These are phyloP conservation scores for Fraxinus cuspidata DNA, from an alignment of 257 asterid species.

Conservation along the genomic window DNA sequence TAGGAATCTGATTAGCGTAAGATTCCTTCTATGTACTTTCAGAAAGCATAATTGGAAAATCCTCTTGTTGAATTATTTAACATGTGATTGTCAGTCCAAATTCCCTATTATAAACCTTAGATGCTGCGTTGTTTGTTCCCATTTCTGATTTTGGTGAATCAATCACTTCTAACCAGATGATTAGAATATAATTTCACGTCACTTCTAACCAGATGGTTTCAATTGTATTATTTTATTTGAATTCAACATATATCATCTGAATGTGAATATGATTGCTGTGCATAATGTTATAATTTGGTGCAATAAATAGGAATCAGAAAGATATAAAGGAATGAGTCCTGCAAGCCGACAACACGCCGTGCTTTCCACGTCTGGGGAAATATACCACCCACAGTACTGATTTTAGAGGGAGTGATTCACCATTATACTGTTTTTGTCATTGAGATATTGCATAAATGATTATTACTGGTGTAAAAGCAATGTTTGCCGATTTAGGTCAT, in stretches of 20 bases:
- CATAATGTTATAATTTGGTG: no score
- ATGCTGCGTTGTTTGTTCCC: background rate
- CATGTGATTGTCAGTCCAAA: background rate
- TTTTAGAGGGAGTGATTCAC: background rate
- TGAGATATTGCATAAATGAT: slow-evolving; percentile 5
- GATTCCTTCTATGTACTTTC: background rate
- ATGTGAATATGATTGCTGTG: no score
- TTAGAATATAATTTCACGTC: background rate
- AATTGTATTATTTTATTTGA: no score
- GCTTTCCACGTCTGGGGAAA: background rate
- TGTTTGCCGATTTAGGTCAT: slow-evolving; percentile 99
- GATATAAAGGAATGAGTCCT: background rate
- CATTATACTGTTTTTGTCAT: background rate
- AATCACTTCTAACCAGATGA: background rate
- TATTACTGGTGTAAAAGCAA: slow-evolving; percentile 92
- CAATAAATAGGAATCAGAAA: no score
- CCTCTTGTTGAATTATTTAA: background rate
- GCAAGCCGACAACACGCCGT: background rate
- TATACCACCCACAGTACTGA: background rate
- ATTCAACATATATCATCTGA: no score
- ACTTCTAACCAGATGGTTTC: no score
- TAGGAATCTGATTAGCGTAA: background rate
- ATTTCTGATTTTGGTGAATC: background rate
- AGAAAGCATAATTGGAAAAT: background rate
- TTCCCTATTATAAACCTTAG: background rate